Percentiles rank a stretch among this genome's conserved stretches.
phyloP scores from a whole-genome alignment of 2,329 filamentous ascomycete genomes.

The Zelopaecilomyces penicillatus region DNA sequence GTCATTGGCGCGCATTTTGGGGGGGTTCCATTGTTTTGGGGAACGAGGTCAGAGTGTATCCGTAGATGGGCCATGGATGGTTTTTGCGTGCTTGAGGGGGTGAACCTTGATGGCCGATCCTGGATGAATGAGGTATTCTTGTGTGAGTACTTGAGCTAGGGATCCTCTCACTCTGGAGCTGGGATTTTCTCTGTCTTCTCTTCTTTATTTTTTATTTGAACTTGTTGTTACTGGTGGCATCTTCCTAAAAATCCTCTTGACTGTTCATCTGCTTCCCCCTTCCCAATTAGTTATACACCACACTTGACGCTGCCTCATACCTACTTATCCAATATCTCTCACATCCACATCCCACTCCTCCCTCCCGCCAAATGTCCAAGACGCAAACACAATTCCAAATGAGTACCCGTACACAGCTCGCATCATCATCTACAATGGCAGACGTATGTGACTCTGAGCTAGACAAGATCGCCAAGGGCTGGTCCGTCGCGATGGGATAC shows the following conservation, averaged over 20 bases:
- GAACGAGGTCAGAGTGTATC: too few species aligned
- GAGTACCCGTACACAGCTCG: not conserved
- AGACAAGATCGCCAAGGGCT: constrained; percentile 27
- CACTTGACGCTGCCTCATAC: too few species aligned
- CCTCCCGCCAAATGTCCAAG: not conserved
- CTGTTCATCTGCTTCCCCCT: too few species aligned
- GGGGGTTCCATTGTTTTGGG: too few species aligned
- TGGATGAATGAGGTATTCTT: not conserved
- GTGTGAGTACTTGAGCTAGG: too few species aligned
- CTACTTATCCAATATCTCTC: too few species aligned
- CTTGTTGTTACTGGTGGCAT: too few species aligned
- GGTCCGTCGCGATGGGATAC: constrained; percentile 28
- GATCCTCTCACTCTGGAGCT: too few species aligned
- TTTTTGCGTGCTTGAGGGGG: not conserved
- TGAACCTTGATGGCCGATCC: constrained; percentile 1
- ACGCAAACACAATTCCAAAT: not conserved
- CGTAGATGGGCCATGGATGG: not conserved
- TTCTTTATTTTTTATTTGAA: too few species aligned
- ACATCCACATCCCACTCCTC: not conserved
- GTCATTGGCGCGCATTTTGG: too few species aligned
- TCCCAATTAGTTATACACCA: too few species aligned
- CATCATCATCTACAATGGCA: constrained; percentile 9
- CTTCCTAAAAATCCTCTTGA: not conserved
- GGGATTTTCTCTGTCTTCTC: too few species aligned
- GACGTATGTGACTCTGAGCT: constrained; percentile 22